Conservation (phyloP, 106 monocot genomes). For the Dendrobium chrysotoxum region DNA sequence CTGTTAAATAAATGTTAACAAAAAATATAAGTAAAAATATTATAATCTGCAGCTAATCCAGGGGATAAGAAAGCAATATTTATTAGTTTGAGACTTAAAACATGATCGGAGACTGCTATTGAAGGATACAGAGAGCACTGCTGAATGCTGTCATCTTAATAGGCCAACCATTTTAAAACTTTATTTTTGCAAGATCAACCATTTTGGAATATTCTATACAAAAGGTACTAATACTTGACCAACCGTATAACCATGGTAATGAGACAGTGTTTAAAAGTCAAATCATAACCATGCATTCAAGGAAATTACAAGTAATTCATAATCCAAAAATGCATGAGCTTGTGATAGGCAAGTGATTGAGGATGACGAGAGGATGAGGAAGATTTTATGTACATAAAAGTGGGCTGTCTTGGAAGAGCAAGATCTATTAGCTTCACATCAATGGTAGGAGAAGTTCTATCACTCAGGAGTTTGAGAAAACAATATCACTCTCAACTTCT, state of each 20-base stretch:
- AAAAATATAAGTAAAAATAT: neutral
- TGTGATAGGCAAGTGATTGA: neutral
- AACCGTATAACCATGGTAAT: neutral
- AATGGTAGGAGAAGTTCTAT: neutral
- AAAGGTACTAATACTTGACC: neutral
- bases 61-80: neutral
- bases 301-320: neutral
- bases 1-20: constrained; percentile 23
- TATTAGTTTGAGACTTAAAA: neutral
- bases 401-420: neutral
- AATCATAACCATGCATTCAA: neutral
- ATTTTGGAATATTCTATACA: neutral
- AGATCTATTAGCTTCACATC: neutral
- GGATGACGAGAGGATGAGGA: neutral
- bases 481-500: neutral
- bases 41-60: neutral
- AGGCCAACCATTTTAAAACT: neutral
- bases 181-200: neutral
- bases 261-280: neutral
- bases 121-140: neutral
- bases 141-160: neutral
- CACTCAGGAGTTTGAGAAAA: neutral
- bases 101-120: neutral
- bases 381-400: neutral
- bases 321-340: neutral